Percentiles rank a stretch among this genome's conserved stretches.
These are phyloP conservation scores for Ganoderma resinaceum DNA, from an alignment of 1,284 basidiomycete genomes.

Conservation along the genomic window DNA sequence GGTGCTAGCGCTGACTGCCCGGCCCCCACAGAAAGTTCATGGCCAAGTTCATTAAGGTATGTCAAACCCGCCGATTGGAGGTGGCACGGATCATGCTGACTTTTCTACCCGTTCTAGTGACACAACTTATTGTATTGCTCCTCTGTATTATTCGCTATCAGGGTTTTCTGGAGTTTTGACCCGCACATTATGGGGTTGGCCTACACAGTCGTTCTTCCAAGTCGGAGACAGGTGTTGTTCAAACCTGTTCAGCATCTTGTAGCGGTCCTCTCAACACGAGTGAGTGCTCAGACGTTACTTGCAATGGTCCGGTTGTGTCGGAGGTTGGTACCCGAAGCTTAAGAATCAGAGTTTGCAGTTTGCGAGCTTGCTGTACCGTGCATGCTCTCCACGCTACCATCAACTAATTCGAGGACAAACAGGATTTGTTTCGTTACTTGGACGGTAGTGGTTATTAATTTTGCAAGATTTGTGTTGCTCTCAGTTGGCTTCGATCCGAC, in stretches of 20 bases:
- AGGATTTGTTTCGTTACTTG: not conserved
- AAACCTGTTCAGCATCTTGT: not conserved
- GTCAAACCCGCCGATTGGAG: conserved; percentile 3
- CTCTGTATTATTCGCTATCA: not conserved
- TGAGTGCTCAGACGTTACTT: not conserved
- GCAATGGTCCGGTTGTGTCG: not conserved
- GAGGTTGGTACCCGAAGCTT: too few relatives aligned
- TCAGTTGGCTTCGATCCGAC: not conserved
- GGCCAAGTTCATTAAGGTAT: conserved; percentile 79
- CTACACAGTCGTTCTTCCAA: not conserved
- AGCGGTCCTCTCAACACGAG: too few relatives aligned
- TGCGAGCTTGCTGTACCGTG: too few relatives aligned
- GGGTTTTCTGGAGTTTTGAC: not conserved
- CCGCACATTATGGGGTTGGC: too few relatives aligned
- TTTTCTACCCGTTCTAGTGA: not conserved
- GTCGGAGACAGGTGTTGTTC: not conserved
- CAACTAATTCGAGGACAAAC: not conserved
- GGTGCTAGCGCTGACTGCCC: conserved; percentile 8
- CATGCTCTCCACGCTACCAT: not conserved
- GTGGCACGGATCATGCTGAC: not conserved
- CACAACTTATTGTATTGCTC: not conserved
- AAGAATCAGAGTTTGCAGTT: not conserved
- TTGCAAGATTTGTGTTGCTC: not conserved
- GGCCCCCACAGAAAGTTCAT: conserved; percentile 78
- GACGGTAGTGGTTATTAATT: not conserved